Percentiles rank a stretch among this genome's conserved stretches.
phyloP scores from a whole-genome alignment of 176 grass and related monocot species.

The Puccinellia tenuiflora region DNA sequence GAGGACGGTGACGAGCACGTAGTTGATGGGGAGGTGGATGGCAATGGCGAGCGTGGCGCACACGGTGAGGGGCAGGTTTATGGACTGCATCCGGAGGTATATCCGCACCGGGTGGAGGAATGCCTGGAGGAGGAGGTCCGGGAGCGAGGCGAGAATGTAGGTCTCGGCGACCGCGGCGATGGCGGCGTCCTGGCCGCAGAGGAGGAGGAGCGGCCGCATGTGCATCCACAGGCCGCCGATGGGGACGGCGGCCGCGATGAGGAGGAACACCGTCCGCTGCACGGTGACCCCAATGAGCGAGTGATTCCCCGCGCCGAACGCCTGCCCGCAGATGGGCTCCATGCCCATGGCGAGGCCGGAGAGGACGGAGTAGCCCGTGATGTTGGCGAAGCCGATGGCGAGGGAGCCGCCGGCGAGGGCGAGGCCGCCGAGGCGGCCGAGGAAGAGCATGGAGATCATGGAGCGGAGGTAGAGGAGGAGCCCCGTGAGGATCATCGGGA shows the following conservation, averaged over 20 bases:
- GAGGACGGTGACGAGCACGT: conserved; percentile 50
- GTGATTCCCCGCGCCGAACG: conserved; percentile 55
- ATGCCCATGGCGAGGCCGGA: conserved; percentile 88
- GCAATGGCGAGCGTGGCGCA: conserved; percentile 68
- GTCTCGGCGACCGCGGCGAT: conserved; percentile 62
- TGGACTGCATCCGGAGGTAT: conserved; percentile 71
- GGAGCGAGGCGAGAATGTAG: conserved; percentile 75
- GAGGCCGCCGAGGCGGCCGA: conserved; percentile 53
- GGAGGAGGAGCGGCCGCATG: conserved; percentile 69
- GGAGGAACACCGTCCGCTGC: conserved; percentile 68
- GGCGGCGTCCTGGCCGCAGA: conserved; percentile 67
- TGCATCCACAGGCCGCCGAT: conserved; percentile 59
- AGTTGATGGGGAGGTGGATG: conserved; percentile 76
- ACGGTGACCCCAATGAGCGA: conserved; percentile 55
- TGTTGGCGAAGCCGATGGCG: conserved; percentile 85
- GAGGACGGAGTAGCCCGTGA: conserved; percentile 72
- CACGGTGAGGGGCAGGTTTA: conserved; percentile 75
- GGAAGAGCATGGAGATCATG: conserved; percentile 92
- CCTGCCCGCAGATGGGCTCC: conserved; percentile 87
- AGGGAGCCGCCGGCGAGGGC: conserved; percentile 75
- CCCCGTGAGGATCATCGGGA: conserved; percentile 73
- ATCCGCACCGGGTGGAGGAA: conserved; percentile 76
- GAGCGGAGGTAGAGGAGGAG: conserved; percentile 86
- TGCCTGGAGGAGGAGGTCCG: conserved; percentile 72
- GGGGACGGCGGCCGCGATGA: conserved; percentile 52